Evolutionary conservation across 768 basidiomycete species (phyloP).

Genomic region (Pleurotus pulmonarius): DNA sequence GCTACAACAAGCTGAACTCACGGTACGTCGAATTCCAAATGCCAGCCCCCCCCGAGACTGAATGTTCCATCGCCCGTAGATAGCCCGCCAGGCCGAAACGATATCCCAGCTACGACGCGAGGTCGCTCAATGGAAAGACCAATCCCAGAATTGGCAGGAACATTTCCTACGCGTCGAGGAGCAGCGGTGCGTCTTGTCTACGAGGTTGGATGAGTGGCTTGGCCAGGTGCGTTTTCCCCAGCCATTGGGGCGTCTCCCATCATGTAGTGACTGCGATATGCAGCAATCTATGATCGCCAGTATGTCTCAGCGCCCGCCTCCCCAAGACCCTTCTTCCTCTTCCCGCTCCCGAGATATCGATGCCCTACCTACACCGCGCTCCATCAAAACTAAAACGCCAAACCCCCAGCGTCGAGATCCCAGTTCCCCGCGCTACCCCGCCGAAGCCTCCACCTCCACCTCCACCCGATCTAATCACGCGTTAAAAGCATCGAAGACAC

Average conservation of each 20-base stretch:
- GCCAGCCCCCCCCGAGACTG: background rate
- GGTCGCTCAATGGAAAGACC: slow-evolving; percentile 69
- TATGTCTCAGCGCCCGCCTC: background rate
- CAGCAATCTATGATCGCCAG: background rate
- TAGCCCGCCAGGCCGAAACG: slow-evolving; percentile 55
- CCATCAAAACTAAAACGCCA: background rate
- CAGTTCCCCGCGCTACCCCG: background rate
- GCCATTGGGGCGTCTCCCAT: background rate
- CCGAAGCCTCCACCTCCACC: slow-evolving; percentile 12
- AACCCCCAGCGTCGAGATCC: slow-evolving; percentile 7
- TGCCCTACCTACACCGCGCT: background rate
- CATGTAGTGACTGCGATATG: background rate
- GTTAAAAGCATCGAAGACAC: background rate
- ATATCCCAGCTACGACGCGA: slow-evolving; percentile 63
- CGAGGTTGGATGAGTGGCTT: slow-evolving; percentile 56
- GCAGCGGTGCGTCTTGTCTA: slow-evolving; percentile 56
- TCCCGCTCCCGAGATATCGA: background rate
- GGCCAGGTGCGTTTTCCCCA: slow-evolving; percentile 37
- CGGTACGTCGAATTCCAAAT: slow-evolving; percentile 30
- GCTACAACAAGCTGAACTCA: slow-evolving; percentile 55
- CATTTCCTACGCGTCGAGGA: slow-evolving; percentile 74
- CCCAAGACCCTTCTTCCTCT: slow-evolving; percentile 7
- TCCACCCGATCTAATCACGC: slow-evolving; percentile 1
- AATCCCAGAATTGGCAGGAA: slow-evolving; percentile 76
- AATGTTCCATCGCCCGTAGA: slow-evolving; percentile 26